A percentile compares a stretch with the other conserved stretches of the same genome.
Conservation (phyloP, 2,329 filamentous ascomycete genomes). For the Phaeosphaeria sp. region DNA sequence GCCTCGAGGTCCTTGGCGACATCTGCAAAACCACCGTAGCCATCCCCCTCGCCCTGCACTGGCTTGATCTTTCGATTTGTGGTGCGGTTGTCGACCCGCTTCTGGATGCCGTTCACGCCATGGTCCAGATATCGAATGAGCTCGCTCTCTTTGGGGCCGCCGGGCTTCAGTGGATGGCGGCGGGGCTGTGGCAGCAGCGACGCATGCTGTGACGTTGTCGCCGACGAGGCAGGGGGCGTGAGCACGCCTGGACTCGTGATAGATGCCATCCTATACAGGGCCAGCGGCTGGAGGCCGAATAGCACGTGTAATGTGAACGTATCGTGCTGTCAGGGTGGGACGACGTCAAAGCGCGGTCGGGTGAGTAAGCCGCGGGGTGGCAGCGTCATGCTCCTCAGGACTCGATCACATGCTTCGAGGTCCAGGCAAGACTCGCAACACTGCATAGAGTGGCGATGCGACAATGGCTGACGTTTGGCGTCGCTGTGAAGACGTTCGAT, state of each 20-base stretch:
- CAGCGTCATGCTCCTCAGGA: slow-evolving; percentile 21
- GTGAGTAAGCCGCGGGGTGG: slow-evolving; percentile 21
- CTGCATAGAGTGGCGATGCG: not conserved
- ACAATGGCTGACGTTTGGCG: slow-evolving; percentile 1
- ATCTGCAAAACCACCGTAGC: slow-evolving; percentile 70
- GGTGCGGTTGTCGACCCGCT: slow-evolving; percentile 37
- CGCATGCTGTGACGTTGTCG: slow-evolving; percentile 48
- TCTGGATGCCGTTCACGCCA: slow-evolving; percentile 47
- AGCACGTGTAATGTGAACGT: not conserved
- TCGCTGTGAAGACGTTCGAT: not conserved
- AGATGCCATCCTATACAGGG: slow-evolving; percentile 16
- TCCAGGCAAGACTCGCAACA: not conserved
- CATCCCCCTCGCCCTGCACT: slow-evolving; percentile 48
- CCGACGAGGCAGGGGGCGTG: slow-evolving; percentile 59
- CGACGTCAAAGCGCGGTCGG: slow-evolving; percentile 3
- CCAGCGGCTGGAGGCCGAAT: too few species aligned
- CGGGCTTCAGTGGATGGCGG: slow-evolving; percentile 59
- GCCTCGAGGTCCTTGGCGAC: slow-evolving; percentile 76
- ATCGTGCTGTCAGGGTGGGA: slow-evolving; percentile 17
- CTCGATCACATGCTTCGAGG: not conserved
- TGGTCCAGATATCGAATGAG: slow-evolving; percentile 66
- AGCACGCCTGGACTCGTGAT: slow-evolving; percentile 25
- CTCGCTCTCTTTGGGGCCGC: slow-evolving; percentile 64
- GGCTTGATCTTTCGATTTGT: slow-evolving; percentile 58
- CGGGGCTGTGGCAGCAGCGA: slow-evolving; percentile 61